Conservation (phyloP, 2,329 filamentous ascomycete species). For the Malbranchea cinnamomea region DNA sequence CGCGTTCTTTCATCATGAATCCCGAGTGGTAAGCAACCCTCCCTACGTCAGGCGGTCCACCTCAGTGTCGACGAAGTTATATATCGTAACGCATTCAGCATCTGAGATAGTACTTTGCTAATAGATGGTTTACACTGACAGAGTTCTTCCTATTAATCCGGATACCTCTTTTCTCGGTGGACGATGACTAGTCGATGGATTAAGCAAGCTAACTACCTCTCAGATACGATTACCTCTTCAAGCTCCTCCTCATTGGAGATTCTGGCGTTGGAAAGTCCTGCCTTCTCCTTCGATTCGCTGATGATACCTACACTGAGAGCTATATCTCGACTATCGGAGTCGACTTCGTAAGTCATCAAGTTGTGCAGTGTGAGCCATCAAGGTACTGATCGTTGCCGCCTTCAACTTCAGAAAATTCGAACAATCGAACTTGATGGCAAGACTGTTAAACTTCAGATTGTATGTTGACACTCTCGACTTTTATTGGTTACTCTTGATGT, state of each 20-base stretch:
- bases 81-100: neutral
- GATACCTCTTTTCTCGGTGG: neutral
- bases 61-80: neutral
- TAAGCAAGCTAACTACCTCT: too few relatives aligned
- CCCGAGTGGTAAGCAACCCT: slow-evolving; percentile 31
- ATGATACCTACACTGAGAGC: slow-evolving; percentile 98
- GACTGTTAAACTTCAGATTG: slow-evolving; percentile 98
- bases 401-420: slow-evolving; percentile 71
- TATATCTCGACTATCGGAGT: slow-evolving; percentile 99
- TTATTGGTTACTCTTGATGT: too few relatives aligned
- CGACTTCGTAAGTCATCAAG: slow-evolving; percentile 69
- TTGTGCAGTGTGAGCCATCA: neutral
- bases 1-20: slow-evolving; percentile 27
- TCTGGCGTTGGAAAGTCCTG: slow-evolving; percentile 99
- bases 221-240: slow-evolving; percentile 99
- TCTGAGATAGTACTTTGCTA: slow-evolving; percentile 1
- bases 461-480: slow-evolving; percentile 37
- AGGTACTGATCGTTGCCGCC: slow-evolving; percentile 4
- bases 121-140: neutral
- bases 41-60: neutral
- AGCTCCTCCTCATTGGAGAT: slow-evolving; percentile 99
- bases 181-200: too few relatives aligned
- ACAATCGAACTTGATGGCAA: slow-evolving; percentile 99
- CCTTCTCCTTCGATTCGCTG: slow-evolving; percentile 90
- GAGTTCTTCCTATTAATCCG: slow-evolving; percentile 2